Evolutionary conservation across 208 protist species (phyloP), one percentile per base, ranked within the genome.

Genomic region (Leishmania mexicana): DNA sequence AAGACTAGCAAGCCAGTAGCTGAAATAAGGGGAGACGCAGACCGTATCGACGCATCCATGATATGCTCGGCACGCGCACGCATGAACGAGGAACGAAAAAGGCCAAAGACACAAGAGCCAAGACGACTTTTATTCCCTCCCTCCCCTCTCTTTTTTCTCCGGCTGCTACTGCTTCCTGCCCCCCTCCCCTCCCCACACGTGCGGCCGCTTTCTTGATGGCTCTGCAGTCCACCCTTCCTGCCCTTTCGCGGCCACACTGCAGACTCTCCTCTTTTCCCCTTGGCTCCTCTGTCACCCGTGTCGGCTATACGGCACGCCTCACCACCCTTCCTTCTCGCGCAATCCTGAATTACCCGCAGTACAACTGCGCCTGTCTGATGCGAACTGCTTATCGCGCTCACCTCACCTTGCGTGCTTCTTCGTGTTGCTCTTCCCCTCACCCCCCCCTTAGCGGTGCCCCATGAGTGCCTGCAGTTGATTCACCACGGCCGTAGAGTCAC

Each of bases 381-480:
- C 6, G 38, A 19, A 1, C 10, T 17, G 19, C 28, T 49, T 15
- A 49, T 31, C 45, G n/a, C 45, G 42, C 42, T 74, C 40, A 49
- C 45, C 8, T 74, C 42, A 74, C 11, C 28, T 47, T 38, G 28
- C 5, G 13, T n/a, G 21, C 54, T 53, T 74, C 51, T 54, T 53
- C 11, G 13, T 54, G 7, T 53, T 49, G 19, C 28, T 51, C 40
- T n/a, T 72, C 42, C 40, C 40, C 6, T 17, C 70, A 51, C 19
- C 31, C 21, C 17, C 17, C 31, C n/a, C n/a, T 76, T 42, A 76
- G 72, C 72, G 72, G 6, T 76, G 72, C 2, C 49, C 21, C 49
- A 76, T 76, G 24, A 86, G 83, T 2, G 83, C 83, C 65, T 83
- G 83, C 17, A 86, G 83, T 68, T 86, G 78, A 42, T 38, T 86